These are phyloP conservation scores for Candida nemodendra DNA, from an alignment of 805 yeast genomes.

Conservation along the genomic window DNA sequence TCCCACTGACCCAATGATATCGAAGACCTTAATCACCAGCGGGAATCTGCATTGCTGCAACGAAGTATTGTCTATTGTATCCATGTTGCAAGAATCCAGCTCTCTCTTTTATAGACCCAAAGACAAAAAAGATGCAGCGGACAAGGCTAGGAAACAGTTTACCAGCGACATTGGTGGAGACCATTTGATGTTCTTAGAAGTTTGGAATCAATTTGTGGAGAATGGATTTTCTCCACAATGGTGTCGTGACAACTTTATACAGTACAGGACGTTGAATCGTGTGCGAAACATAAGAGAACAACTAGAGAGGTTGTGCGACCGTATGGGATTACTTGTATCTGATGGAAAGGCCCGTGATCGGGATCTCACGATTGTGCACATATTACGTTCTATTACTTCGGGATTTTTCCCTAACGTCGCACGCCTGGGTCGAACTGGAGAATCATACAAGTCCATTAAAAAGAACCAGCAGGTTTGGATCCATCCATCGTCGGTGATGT, in stretches of 20 bases:
- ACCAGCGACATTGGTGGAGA: constrained; percentile 59
- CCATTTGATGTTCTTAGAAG: constrained; percentile 70
- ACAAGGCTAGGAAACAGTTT: constrained; percentile 58
- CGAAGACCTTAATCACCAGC: constrained; percentile 70
- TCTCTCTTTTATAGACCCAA: constrained; percentile 70
- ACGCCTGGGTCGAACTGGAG: constrained; percentile 58
- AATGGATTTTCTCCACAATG: constrained; percentile 68
- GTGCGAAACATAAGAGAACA: constrained; percentile 74
- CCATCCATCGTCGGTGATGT: constrained; percentile 83
- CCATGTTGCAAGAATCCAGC: constrained; percentile 82
- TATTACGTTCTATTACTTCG: constrained; percentile 57
- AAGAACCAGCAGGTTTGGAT: constrained; percentile 71
- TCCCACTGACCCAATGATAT: constrained; percentile 88
- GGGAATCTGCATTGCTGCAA: constrained; percentile 57
- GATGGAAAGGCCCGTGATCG: constrained; percentile 29
- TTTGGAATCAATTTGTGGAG: constrained; percentile 75
- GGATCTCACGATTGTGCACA: constrained; percentile 28
- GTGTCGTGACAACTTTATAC: constrained; percentile 84
- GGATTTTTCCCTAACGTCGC: constrained; percentile 74
- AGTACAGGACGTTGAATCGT: constrained; percentile 66
- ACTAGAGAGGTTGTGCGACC: constrained; percentile 56
- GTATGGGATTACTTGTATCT: constrained; percentile 43
- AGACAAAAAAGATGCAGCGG: constrained; percentile 65
- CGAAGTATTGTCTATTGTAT: constrained; percentile 69
- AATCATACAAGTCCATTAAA: constrained; percentile 62